Evolutionary conservation across 768 basidiomycete genomes (phyloP), one percentile per base, ranked within the genome.

Genomic region (Mycena galopus): DNA sequence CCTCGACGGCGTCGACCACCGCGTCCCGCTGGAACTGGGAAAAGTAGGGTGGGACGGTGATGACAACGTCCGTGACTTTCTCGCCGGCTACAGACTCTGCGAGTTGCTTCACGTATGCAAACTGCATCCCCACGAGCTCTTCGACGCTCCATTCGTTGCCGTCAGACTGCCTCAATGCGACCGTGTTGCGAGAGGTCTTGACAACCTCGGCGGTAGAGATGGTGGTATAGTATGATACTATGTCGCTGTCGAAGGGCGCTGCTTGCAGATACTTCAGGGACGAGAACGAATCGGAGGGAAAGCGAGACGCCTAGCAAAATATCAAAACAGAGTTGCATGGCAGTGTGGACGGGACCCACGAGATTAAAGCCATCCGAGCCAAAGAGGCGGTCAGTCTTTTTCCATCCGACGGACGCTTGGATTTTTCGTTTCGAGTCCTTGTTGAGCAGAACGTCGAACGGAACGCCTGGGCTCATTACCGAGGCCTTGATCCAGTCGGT

Each of bases 361-460:
- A 98, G 83, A 82, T 93, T 94, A 75, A 91, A 91, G 4, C 96
- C 97, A 81, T 99, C 98, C 32, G 89, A 84, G 8, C 96, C 96
- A 83, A 99, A 97, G 37, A 96, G 82, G 65, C 98, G 86, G 77
- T 98, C 97, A 16, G 91, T 91, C 76, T 91, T 91, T 83, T 98
- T 97, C 94, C 96, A 97, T 12, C 91, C 94, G 0, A 99, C 96
- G 1, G 92, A 89, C 19, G 94, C 91, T 75, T 94, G 93, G 33
- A 98, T 95, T 84, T 99, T 99, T 70, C 98, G 88, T 85, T 98
- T 99, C 32, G 96, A 98, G 80, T 98, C 97, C 80, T 95, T 95
- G 85, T 98, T 98, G 67, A 99, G 86, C 30, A 99, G 87, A 33
- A 99, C 95, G 83, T 99, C 98, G 77, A 99, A 97, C 5, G 97